These are phyloP conservation scores for Salmacisia buchloeana DNA, from an alignment of 1,284 basidiomycete genomes.

Conservation along the genomic window DNA sequence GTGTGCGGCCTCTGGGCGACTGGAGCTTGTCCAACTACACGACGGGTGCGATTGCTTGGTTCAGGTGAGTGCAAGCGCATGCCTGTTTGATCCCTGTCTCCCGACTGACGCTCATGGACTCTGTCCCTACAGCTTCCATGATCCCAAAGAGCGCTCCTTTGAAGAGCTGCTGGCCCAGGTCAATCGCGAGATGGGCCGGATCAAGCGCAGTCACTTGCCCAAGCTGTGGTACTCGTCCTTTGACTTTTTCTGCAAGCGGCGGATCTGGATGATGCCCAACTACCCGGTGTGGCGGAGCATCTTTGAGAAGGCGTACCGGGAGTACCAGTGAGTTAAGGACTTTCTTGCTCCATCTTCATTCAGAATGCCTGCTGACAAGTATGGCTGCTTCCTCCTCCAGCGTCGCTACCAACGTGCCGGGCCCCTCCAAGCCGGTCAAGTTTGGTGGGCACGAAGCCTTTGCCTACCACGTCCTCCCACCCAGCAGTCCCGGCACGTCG, in stretches of 20 bases:
- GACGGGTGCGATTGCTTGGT: constrained; percentile 46
- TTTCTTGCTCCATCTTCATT: no score
- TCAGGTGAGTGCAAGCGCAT: constrained; percentile 11
- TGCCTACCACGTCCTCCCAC: constrained; percentile 47
- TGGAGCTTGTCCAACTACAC: constrained; percentile 46
- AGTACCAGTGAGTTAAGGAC: constrained; percentile 36
- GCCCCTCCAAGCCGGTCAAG: constrained; percentile 41
- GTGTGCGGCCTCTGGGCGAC: constrained; percentile 40
- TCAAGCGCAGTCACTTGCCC: constrained; percentile 44
- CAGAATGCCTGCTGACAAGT: no score
- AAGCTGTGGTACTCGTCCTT: constrained; percentile 40
- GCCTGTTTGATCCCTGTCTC: neutral
- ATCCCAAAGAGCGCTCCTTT: constrained; percentile 27
- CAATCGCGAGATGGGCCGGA: constrained; percentile 43
- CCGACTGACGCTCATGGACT: no score
- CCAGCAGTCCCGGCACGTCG: constrained; percentile 44
- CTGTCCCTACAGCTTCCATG: constrained; percentile 36
- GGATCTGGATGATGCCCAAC: constrained; percentile 42
- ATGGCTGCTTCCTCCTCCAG: neutral
- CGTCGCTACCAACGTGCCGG: constrained; percentile 48
- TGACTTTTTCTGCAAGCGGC: constrained; percentile 26
- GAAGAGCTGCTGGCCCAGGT: constrained; percentile 37
- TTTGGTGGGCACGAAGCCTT: constrained; percentile 47
- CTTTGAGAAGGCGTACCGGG: constrained; percentile 44
- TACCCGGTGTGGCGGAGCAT: constrained; percentile 33